Base-by-base conservation (phyloP, 768 basidiomycete species). In the Cystofilobasidium capitatum region DNA sequence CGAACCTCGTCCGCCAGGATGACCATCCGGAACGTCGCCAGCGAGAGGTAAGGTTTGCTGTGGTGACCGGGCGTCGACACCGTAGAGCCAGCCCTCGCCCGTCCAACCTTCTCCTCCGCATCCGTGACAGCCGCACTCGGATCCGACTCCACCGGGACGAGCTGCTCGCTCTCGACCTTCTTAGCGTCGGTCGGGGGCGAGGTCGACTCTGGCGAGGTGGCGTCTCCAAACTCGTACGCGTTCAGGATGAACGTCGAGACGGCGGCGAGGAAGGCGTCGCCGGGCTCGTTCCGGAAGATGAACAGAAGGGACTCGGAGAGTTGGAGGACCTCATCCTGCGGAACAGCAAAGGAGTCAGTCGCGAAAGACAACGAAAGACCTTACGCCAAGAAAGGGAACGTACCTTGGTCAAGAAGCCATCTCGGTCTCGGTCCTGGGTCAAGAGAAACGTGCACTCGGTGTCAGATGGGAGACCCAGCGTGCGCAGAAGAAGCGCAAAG, bases 161-260 rank as follows among this genome's bases (percentile, higher is more conserved):
- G 58, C n/a, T 24, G 33, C 16, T 14, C 62, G 45, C 24, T 44
- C 35, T 42, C 29, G 20, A 33, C 20, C 24, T 61, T 14, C 39
- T 40, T 40, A 26, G 24, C 29, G 5, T 12, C 59, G 12, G 39
- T 4, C 40, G 39, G 40, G 2, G 40, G 22, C 22, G 39, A 6
- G 9, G 13, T 20, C 8, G 59, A 24, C 14, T 73, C 71, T 3
- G 74, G 75, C 22, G 73, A 74, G 77, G 79, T 74, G 33, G 91
- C 87, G 78, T 96, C 92, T 2, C 92, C 96, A 66, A 93, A 97
- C 74, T 99, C 96, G 73, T 97, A 99, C 0, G 94, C 91, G 73
- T 99, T 98, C 44, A 92, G 88, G 86, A 98, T 93, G 76, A 97
- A 94, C 47, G 91, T 86, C 71, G 91, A 93, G 71, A 99, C 89